phyloP scores from a whole-genome alignment of 257 asterid genomes.

The Gentiana macrophylla region DNA sequence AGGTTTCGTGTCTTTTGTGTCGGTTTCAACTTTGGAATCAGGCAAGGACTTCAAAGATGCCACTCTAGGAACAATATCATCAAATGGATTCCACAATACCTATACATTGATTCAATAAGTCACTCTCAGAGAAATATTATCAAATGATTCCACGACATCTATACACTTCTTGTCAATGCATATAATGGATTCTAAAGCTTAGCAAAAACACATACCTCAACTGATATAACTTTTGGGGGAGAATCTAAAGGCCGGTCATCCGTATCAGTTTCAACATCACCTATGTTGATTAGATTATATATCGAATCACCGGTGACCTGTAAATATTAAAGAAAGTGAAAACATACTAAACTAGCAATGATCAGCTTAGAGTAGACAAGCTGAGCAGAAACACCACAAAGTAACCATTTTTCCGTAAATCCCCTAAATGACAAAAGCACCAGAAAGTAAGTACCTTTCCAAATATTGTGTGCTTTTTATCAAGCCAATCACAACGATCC shows the following conservation, averaged over 20 bases:
- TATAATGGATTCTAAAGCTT: conserved; percentile 6
- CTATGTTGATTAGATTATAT: conserved; percentile 61
- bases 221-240: conserved; percentile 76
- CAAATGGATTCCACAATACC: conserved; percentile 98
- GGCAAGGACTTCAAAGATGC: conserved; percentile 33
- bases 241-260: conserved; percentile 79
- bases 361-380: not conserved
- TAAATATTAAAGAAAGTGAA: conserved; percentile 10
- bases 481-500: conserved; percentile 87
- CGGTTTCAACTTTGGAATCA: conserved; percentile 25
- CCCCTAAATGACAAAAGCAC: conserved; percentile 1
- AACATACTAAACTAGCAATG: conserved; percentile 1
- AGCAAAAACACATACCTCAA: conserved; percentile 51
- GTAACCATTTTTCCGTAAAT: conserved; percentile 69
- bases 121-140: no score
- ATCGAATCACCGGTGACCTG: conserved; percentile 93
- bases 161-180: not conserved
- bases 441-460: conserved; percentile 57
- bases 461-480: conserved; percentile 89
- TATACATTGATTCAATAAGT: conserved; percentile 9
- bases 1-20: conserved; percentile 41
- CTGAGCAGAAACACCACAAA: conserved; percentile 1
- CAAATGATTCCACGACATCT: no score
- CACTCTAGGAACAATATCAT: conserved; percentile 74
- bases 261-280: conserved; percentile 80